Evolutionary conservation across 768 basidiomycete species (phyloP).

Genomic region (Suillus fuscotomentosus): DNA sequence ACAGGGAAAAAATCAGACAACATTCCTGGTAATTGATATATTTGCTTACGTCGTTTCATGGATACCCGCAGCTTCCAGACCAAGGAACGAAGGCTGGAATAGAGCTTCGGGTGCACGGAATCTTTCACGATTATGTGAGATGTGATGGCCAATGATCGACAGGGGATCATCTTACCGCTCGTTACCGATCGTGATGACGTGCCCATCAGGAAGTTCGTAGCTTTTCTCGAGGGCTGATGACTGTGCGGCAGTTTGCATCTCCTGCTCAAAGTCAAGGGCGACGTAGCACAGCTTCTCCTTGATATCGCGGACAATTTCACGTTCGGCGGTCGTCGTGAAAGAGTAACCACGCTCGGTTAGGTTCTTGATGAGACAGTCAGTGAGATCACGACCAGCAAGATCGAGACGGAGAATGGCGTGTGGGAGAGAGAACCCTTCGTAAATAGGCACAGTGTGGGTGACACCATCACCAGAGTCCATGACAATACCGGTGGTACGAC

Average conservation of each 20-base stretch:
- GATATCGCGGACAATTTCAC: constrained; percentile 95
- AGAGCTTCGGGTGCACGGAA: constrained; percentile 59
- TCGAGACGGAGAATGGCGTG: constrained; percentile 94
- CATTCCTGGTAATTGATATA: neutral
- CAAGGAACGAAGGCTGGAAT: constrained; percentile 59
- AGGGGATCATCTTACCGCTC: constrained; percentile 42
- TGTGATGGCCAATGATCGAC: constrained; percentile 1
- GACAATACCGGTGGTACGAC: constrained; percentile 93
- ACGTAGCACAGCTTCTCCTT: constrained; percentile 94
- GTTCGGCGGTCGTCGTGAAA: constrained; percentile 92
- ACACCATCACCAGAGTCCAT: constrained; percentile 97
- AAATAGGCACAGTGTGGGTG: constrained; percentile 94
- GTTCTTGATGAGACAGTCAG: constrained; percentile 79
- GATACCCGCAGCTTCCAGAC: constrained; percentile 83
- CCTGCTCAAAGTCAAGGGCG: constrained; percentile 92
- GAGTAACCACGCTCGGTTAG: constrained; percentile 89
- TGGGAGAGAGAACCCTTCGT: constrained; percentile 90
- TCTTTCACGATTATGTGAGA: constrained; percentile 18
- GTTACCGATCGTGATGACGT: constrained; percentile 85
- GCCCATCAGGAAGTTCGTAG: constrained; percentile 90
- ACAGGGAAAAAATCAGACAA: constrained; percentile 6
- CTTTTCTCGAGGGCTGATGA: constrained; percentile 89
- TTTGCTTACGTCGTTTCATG: constrained; percentile 58
- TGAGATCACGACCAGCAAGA: constrained; percentile 90
- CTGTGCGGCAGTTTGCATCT: constrained; percentile 87